Evolutionary conservation across 768 basidiomycete species (phyloP).

Genomic region (Russula vinacea): DNA sequence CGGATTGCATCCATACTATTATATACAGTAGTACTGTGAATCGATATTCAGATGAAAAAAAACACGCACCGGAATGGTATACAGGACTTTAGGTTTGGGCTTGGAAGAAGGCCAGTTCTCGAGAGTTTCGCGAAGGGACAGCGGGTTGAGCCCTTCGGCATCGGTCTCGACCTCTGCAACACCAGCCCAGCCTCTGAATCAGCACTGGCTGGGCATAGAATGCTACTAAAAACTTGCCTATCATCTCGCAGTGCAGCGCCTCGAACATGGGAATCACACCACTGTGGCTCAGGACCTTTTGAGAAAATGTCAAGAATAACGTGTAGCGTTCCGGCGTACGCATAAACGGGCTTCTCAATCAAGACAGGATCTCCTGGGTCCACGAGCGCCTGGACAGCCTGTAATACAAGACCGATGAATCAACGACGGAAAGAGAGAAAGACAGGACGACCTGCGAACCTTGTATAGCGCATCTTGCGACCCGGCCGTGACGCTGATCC

Average conservation of each 20-base stretch:
- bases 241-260: conserved; percentile 52
- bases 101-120: conserved; percentile 72
- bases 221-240: conserved; percentile 46
- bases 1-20: conserved; percentile 81
- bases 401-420: conserved; percentile 11
- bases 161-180: conserved; percentile 74
- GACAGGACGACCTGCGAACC: conserved; percentile 42
- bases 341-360: conserved; percentile 79
- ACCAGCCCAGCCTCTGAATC: background rate
- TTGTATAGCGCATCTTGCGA: conserved; percentile 90
- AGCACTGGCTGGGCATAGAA: background rate
- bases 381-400: conserved; percentile 71
- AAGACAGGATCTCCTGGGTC: conserved; percentile 79
- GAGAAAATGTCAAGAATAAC: conserved; percentile 14
- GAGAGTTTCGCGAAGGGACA: conserved; percentile 58
- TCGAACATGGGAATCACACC: conserved; percentile 66
- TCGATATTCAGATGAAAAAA: background rate
- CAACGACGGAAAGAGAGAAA: background rate
- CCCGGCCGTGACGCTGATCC: conserved; percentile 72
- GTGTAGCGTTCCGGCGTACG: conserved; percentile 42
- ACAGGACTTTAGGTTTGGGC: conserved; percentile 72
- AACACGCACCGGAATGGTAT: conserved; percentile 64
- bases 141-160: conserved; percentile 60
- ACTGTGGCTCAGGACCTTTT: conserved; percentile 38
- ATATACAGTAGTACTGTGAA: background rate